Percentiles rank a stretch among this genome's conserved stretches.
Conservation (phyloP, 345 rosid species). For the Xanthoceras sorbifolium region DNA sequence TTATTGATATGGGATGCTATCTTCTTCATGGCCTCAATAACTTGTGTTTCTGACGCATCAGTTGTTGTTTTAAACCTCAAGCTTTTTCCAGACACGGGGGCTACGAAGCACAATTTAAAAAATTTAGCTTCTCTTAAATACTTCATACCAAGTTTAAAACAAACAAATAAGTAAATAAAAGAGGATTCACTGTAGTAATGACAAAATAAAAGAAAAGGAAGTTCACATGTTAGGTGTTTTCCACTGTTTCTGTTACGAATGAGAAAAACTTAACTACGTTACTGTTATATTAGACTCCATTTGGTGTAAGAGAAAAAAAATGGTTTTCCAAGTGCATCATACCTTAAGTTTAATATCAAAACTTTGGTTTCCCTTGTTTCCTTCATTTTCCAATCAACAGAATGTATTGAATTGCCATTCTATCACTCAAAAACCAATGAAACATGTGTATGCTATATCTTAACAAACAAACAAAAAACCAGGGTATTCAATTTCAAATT, state of each 20-base stretch:
- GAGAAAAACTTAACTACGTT: not conserved
- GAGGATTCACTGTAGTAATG: not conserved
- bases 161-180: not conserved
- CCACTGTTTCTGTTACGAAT: not conserved
- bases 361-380: not conserved
- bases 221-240: not conserved
- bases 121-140: constrained; percentile 10
- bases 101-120: constrained; percentile 26
- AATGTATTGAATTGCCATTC: not conserved
- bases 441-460: not conserved
- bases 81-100: constrained; percentile 45
- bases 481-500: not conserved
- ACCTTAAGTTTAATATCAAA: not conserved
- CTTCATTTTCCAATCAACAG: not conserved
- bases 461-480: not conserved
- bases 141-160: not conserved
- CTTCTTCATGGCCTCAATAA: constrained; percentile 90
- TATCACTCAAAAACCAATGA: not conserved
- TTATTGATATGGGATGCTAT: constrained; percentile 86
- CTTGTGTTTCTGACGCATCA: constrained; percentile 82
- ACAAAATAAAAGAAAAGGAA: not conserved
- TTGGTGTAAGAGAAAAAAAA: too few relatives aligned
- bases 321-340: not conserved
- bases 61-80: constrained; percentile 88
- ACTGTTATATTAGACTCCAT: not conserved